Evolutionary conservation across 208 protist genomes (phyloP), one percentile per base, ranked within the genome.

Genomic region (Leishmania amazonensis): DNA sequence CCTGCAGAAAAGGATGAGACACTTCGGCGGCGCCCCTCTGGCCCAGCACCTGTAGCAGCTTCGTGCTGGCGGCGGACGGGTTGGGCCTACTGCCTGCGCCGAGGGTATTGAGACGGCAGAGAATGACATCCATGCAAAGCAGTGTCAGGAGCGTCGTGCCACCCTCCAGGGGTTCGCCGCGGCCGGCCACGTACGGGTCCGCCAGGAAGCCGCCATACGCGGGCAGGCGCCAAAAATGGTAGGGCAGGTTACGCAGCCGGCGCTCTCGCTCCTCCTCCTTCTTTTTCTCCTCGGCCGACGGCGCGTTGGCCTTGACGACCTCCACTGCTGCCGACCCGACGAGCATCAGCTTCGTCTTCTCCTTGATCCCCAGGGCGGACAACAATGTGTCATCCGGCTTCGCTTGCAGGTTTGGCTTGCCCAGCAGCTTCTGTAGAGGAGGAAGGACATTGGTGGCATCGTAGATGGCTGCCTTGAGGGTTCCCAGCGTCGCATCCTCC

Each of bases 281-380:
- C 58, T 81, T 62, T 28, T 86, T 76, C 78, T 85, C 83, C 54
- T 67, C 85, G 6, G 70, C 70, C 38, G 79, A 74, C 6, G 82
- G 76, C 21, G 84, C 78, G 65, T 87, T 90, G 1, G 85, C 86
- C 38, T 83, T 79, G 49, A 88, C 81, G 45, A 93, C 81, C 24
- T 92, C 88, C 78, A 75, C 75, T 15, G 83, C 88, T 6, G 85
- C 67, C 19, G 88, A 82, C 28, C 90, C 90, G 47, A 95, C 85
- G 2, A 95, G 85, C 92, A 95, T 95, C 31, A 94, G 68, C 76
- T 88, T 90, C 19, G 89, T 86, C 57, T 78, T 84, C n/a, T 89
- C 80, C 64, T 80, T 84, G 42, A 95, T 85, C 7, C 90, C 89
- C 19, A 90, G 51, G 9, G 62, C 49, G 35, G 72, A 72, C 17